A percentile compares a stretch with the other conserved stretches of the same genome.
Evolutionary conservation across 2,329 filamentous ascomycete genomes (phyloP).

Genomic region (Fusarium nelsonii): DNA sequence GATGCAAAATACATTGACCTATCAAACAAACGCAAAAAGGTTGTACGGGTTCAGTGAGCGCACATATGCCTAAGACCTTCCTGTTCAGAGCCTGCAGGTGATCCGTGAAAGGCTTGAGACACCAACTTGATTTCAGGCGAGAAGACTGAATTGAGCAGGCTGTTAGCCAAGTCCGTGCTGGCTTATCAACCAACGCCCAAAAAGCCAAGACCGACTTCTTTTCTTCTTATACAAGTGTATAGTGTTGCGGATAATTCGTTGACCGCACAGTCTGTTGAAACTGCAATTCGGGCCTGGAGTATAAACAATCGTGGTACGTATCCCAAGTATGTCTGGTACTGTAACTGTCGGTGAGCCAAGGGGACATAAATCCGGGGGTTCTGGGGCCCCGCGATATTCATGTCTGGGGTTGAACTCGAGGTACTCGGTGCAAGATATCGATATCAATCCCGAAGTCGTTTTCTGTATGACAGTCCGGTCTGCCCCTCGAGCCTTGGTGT

Average conservation of each 20-base stretch:
- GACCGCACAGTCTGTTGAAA: too few species aligned
- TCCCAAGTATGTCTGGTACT: not conserved
- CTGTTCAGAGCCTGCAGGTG: not conserved
- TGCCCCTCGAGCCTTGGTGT: not conserved
- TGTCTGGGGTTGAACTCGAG: not conserved
- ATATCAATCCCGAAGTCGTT: not conserved
- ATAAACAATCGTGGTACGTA: not conserved
- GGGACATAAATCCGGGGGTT: constrained; percentile 32
- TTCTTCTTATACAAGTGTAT: not conserved
- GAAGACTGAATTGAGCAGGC: not conserved
- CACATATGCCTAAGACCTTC: not conserved
- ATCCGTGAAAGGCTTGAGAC: not conserved
- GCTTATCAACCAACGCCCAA: not conserved
- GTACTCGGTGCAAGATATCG: not conserved
- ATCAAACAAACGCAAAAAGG: not conserved
- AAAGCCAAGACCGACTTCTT: not conserved
- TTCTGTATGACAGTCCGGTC: not conserved
- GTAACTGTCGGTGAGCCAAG: constrained; percentile 44
- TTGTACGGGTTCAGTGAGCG: not conserved
- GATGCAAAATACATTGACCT: not conserved
- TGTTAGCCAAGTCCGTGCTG: not conserved
- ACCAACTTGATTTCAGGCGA: not conserved
- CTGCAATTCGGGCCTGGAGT: too few species aligned
- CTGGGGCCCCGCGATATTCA: constrained; percentile 49
- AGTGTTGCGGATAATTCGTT: too few species aligned